A percentile compares a stretch with the other conserved stretches of the same genome.
phyloP scores from a whole-genome alignment of 2,329 filamentous ascomycete species.

The Blastomyces gilchristii region DNA sequence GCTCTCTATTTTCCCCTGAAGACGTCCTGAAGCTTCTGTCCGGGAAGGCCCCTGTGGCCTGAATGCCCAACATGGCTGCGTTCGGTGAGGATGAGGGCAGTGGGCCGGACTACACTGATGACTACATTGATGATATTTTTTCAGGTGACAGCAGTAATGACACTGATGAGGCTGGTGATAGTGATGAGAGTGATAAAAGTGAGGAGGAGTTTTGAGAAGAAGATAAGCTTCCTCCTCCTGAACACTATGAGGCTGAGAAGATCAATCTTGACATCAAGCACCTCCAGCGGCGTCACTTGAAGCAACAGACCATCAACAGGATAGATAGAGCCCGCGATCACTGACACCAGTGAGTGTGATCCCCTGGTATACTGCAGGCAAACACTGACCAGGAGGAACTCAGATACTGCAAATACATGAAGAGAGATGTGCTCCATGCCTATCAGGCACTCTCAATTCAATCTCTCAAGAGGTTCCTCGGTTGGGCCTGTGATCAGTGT shows the following conservation, averaged over 20 bases:
- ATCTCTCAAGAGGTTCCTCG: slow-evolving; percentile 15
- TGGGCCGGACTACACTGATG: neutral
- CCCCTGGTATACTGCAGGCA: neutral
- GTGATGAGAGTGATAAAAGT: neutral
- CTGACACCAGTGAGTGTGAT: neutral
- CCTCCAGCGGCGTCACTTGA: neutral
- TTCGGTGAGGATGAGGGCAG: neutral
- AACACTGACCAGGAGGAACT: neutral
- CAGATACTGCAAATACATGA: neutral
- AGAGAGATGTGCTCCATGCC: neutral
- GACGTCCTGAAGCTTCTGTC: neutral
- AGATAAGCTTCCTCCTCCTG: neutral
- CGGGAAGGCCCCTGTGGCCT: neutral
- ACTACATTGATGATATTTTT: slow-evolving; percentile 4
- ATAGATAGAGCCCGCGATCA: neutral
- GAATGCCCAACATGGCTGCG: neutral
- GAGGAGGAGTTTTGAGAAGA: neutral
- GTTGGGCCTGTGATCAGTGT: slow-evolving; percentile 16
- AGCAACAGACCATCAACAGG: neutral
- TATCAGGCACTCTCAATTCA: neutral
- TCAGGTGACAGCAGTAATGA: neutral
- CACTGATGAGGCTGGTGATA: neutral
- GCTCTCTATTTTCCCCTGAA: neutral
- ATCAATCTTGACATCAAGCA: neutral
- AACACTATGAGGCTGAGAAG: neutral